A percentile compares a stretch with the other conserved stretches of the same genome.
These are phyloP conservation scores for Apiospora saccharicola DNA, from an alignment of 2,329 filamentous ascomycete genomes.

Conservation along the genomic window DNA sequence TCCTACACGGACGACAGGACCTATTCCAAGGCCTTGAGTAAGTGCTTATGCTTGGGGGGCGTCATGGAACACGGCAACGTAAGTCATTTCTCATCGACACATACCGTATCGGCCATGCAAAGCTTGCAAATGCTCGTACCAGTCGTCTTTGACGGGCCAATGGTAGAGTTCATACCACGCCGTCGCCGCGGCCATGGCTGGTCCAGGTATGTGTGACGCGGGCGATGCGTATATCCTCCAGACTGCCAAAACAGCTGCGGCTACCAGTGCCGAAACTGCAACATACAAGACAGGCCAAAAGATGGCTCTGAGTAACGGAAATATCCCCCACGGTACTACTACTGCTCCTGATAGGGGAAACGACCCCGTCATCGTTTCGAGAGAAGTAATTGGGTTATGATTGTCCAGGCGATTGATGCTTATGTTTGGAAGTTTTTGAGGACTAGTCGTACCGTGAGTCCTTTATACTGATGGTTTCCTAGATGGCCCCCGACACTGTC, in stretches of 20 bases:
- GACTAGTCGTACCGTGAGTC: background rate
- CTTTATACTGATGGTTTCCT: background rate
- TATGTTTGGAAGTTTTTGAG: background rate
- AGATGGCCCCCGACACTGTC: background rate
- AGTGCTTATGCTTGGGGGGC: too few relatives aligned
- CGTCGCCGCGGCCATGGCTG: background rate
- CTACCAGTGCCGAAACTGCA: background rate
- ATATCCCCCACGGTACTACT: background rate
- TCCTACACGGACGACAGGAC: background rate
- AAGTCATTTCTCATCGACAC: background rate
- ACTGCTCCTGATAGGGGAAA: background rate
- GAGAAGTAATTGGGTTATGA: too few relatives aligned
- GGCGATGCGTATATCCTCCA: slow-evolving; percentile 6
- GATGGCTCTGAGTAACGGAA: background rate
- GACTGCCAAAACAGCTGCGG: background rate
- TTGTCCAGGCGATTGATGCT: background rate
- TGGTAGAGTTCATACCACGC: background rate
- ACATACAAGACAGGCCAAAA: background rate
- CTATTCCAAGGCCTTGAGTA: background rate
- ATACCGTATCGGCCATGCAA: slow-evolving; percentile 2
- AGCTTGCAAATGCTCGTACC: background rate
- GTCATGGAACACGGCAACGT: background rate
- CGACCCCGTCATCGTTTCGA: background rate
- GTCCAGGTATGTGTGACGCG: background rate
- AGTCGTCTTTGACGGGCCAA: background rate